A percentile compares a stretch with the other conserved stretches of the same genome.
Conservation (phyloP, 129 eudicot genomes). For the Artemisia annua region DNA sequence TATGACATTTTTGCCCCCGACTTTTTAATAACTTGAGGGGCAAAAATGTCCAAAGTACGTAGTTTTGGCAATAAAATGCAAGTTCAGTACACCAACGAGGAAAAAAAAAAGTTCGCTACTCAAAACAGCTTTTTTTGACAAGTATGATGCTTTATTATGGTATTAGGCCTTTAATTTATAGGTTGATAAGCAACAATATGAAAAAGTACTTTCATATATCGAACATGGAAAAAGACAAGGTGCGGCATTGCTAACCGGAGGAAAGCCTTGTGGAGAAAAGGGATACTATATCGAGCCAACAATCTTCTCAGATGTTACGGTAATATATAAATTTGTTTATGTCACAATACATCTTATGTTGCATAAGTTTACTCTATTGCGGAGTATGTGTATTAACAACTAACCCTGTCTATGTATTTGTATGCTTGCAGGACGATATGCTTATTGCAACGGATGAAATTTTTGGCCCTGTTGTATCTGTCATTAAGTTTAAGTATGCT, state of each 20-base stretch:
- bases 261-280: slow-evolving; percentile 52
- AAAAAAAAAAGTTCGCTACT: too few species aligned
- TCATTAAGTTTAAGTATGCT: slow-evolving; percentile 87
- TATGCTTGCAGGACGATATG: slow-evolving; percentile 65
- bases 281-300: slow-evolving; percentile 88
- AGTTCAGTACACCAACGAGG: too few species aligned
- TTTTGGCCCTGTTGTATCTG: slow-evolving; percentile 82
- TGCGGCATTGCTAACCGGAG: slow-evolving; percentile 72
- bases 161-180: slow-evolving; percentile 18
- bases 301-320: slow-evolving; percentile 66
- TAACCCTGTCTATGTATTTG: neutral
- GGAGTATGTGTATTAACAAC: neutral
- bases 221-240: slow-evolving; percentile 85
- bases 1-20: too few species aligned
- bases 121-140: too few species aligned
- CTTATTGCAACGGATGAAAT: slow-evolving; percentile 81
- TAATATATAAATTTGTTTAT: slow-evolving; percentile 14
- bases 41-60: too few species aligned
- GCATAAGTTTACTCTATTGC: neutral
- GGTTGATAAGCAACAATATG: slow-evolving; percentile 65
- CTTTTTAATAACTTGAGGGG: too few species aligned
- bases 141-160: too few species aligned
- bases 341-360: neutral
- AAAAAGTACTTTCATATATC: slow-evolving; percentile 66
- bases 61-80: too few species aligned